Base-by-base conservation (phyloP, 805 yeast genomes). In the Zygoascus tannicola region DNA sequence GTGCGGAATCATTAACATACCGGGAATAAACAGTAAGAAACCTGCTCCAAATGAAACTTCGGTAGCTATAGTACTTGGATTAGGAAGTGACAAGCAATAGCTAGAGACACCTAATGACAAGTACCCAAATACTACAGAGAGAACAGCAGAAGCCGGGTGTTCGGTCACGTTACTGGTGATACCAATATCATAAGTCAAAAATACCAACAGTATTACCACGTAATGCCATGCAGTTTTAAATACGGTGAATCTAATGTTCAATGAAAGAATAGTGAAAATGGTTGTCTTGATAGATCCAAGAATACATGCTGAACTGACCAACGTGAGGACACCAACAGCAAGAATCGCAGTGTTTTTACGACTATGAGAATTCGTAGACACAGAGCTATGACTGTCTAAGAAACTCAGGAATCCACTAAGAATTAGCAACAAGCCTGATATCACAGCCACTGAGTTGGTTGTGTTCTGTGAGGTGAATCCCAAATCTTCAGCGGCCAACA, bases 401-500 rank as follows among this genome's bases (percentile, higher is more conserved):
- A 44, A 28, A 16, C 44, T 32, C 23, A 52, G 42, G 7, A 49
- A 44, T 16, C 57, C 56, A 5, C 54, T 50, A 34, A 53, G 38
- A 23, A 51, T 18, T 32, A 57, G 43, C 22, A 56, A 44, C 16
- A 46, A 20, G n/a, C 62, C 62, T 1, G 55, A 32, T 12, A 55
- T 48, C 22, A 50, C 43, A 7, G 36, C 30, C 3, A 46, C 21
- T 2, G 52, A 38, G 3, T 41, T 20, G n/a, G 32, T 30, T 21
- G 38, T 23, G 8, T 36, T 20, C 19, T 14, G 35, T 19, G 43
- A 37, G 44, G 23, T 41, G 2, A 35, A 20, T n/a, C 48, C 36
- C 15, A 56, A 44, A 21, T 50, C 48, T 26, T 51, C 52, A 2
- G 53, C 47, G 2, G 59, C 58, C 22, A 58, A 48, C 35, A 60